Evolutionary conservation across 495 filamentous ascomycete genomes (phyloP), one percentile per base, ranked within the genome.

Genomic region (Friedmanniomyces endolithicus): DNA sequence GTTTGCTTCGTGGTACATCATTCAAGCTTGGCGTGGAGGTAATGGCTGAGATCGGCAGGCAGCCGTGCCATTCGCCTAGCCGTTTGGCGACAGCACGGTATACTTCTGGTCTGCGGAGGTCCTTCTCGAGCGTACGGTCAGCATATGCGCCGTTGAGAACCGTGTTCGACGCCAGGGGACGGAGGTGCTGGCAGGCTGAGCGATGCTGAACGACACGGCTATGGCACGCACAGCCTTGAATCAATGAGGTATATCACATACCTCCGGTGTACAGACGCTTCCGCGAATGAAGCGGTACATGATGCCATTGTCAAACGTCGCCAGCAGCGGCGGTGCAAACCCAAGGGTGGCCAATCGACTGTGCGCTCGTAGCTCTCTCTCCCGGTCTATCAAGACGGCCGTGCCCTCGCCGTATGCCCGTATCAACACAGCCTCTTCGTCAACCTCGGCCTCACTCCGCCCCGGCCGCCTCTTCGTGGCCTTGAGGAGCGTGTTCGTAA

Each of bases 401-500:
- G 92, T 96, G 52, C 88, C 88, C 65, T 90, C 82, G 60, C 92
- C 92, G 68, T 97, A 99, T 49, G 92, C 92, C 59, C 92, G 81
- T 65, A 99, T 76, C 53, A 99, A 76, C 60, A 99, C 78, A 11
- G 94, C 87, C 60, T 95, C 88, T 45, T 80, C 75, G 70, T 99
- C 89, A 59, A 89, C 72, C 64, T 94, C 69, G 50, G 87, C 79
- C 60, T 86, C 74, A 19, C 85, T 83, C 57, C 83, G 75, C n/a
- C 85, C 87, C 6, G 84, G 75, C 39, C 79, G 80, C 68, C 78
- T 80, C 67, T 95, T 94, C 67, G 90, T 76, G 27, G 86, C 86
- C 77, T 97, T 97, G 48, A 86, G 70, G 22, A 98, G 78, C 56
- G 90, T 96, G 70, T 98, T 98, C 44, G 92, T 98, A 68, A 98